These are phyloP conservation scores for Aureobasidium sp. DNA, from an alignment of 2,329 filamentous ascomycete genomes.

Conservation along the genomic window DNA sequence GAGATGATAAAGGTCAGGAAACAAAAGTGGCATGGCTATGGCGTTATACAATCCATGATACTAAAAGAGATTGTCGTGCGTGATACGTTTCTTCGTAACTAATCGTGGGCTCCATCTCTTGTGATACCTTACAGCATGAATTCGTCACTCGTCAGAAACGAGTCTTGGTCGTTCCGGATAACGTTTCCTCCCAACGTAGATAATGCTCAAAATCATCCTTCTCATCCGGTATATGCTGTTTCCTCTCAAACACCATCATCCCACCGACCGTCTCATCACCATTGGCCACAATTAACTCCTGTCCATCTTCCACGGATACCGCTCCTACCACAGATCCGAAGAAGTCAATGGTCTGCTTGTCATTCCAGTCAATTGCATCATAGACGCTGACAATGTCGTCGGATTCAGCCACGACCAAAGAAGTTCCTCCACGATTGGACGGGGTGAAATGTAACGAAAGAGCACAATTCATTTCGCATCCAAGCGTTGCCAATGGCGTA, in stretches of 20 bases:
- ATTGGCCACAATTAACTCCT: conserved; percentile 62
- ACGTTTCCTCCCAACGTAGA: neutral
- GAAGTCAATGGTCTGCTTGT: conserved; percentile 64
- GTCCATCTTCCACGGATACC: conserved; percentile 59
- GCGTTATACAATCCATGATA: no score
- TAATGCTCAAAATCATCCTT: neutral
- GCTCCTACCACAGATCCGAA: conserved; percentile 70
- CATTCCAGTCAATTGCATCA: conserved; percentile 54
- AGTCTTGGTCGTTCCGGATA: neutral
- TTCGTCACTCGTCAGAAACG: neutral
- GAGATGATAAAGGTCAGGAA: conserved; percentile 5
- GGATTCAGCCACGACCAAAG: conserved; percentile 67
- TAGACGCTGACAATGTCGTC: conserved; percentile 67
- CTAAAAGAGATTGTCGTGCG: neutral
- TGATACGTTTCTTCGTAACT: conserved; percentile 11
- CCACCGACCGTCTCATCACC: conserved; percentile 61
- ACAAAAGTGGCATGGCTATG: neutral
- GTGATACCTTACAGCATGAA: conserved; percentile 3
- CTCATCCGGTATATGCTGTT: neutral
- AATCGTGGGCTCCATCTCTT: conserved; percentile 1
- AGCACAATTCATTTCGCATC: conserved; percentile 58
- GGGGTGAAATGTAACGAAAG: conserved; percentile 67
- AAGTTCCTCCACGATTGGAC: conserved; percentile 53
- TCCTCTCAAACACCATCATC: conserved; percentile 31
- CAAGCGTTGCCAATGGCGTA: conserved; percentile 48